Base-by-base conservation (phyloP, 106 monocot species). In the Triglochin maritima region DNA sequence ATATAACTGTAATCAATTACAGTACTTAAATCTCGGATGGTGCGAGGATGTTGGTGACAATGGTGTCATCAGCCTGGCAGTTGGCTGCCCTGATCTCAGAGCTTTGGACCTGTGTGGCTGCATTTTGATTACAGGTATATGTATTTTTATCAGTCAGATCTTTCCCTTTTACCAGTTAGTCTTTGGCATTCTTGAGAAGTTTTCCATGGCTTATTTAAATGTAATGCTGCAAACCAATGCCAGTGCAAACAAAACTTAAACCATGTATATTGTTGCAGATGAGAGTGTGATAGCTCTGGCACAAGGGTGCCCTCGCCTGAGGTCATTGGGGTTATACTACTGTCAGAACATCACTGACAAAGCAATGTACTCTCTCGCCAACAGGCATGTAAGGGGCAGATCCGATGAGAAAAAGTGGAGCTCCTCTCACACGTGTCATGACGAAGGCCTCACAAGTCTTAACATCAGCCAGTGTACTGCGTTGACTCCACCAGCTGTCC, bases 381-480 rank as follows among this genome's bases (percentile, higher is more conserved):
- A 83, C 63, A 56, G 77, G 13, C 53, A 57, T 44, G 66, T 67
- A 62, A 46, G 55, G 71, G 69, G 77, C 65, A 66, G 82, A 55
- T 76, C 46, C 6, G 66, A 73, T 7, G 17, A 56, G 4, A 60
- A 49, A 3, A 14, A 57, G 5, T 71, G 68, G 68, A 44, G 16
- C 17, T 55, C 46, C 14, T 8, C 14, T 3, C 9, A 14, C 2
- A 3, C 17, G 46, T 10, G 55, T 4, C 48, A 63, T 2, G 65
- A 74, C 11, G 66, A 87, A 46, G 96, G 96, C 15, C 74, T 96
- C 2, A 64, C 74, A 54, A 96, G 77, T 72, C 85, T 96, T 8
- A 96, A 96, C 83, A 86, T 96, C 57, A 88, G 91, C 77, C 96
- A 96, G 70, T 96, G 96, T 82, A 96, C 96, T 3, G 96, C 91